These are phyloP conservation scores for Melanogaster broomeanus DNA, from an alignment of 768 basidiomycete genomes.

Conservation along the genomic window DNA sequence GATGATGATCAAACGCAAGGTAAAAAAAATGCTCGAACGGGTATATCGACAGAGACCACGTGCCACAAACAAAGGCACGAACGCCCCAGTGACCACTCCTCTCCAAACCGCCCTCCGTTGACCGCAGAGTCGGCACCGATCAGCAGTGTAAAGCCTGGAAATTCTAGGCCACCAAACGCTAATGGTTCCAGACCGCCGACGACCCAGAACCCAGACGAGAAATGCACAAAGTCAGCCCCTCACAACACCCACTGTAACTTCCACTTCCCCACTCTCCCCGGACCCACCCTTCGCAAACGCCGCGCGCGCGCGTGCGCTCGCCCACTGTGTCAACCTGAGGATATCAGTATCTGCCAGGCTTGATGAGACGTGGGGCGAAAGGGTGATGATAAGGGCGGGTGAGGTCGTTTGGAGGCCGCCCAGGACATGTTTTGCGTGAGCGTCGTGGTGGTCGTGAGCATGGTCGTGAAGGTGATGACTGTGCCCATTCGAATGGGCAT, in stretches of 20 bases:
- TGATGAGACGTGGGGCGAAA: constrained; percentile 73
- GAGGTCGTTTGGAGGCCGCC: constrained; percentile 15
- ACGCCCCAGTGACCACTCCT: constrained; percentile 3
- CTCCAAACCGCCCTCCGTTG: too few species aligned
- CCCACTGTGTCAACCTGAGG: constrained; percentile 72
- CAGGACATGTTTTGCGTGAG: constrained; percentile 11
- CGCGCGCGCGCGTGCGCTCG: constrained; percentile 63
- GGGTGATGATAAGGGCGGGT: constrained; percentile 67
- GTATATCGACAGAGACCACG: constrained; percentile 14
- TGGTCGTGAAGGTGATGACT: constrained; percentile 14
- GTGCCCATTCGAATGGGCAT: constrained; percentile 10
- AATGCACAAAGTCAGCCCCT: constrained; percentile 42
- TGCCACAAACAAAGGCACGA: constrained; percentile 4
- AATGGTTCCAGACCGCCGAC: constrained; percentile 7
- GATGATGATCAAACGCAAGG: too few species aligned
- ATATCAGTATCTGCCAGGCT: constrained; percentile 73
- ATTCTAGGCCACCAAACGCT: too few species aligned
- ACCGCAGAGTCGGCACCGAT: too few species aligned
- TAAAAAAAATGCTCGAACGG: background rate
- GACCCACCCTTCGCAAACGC: constrained; percentile 46
- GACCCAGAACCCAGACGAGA: constrained; percentile 1
- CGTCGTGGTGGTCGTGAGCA: constrained; percentile 13
- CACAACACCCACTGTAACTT: constrained; percentile 76
- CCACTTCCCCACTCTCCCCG: constrained; percentile 43
- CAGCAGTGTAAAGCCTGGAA: too few species aligned